A percentile compares a stretch with the other conserved stretches of the same genome.
These are phyloP conservation scores for Neurospora sp. DNA, from an alignment of 495 filamentous ascomycete species.

Conservation along the genomic window DNA sequence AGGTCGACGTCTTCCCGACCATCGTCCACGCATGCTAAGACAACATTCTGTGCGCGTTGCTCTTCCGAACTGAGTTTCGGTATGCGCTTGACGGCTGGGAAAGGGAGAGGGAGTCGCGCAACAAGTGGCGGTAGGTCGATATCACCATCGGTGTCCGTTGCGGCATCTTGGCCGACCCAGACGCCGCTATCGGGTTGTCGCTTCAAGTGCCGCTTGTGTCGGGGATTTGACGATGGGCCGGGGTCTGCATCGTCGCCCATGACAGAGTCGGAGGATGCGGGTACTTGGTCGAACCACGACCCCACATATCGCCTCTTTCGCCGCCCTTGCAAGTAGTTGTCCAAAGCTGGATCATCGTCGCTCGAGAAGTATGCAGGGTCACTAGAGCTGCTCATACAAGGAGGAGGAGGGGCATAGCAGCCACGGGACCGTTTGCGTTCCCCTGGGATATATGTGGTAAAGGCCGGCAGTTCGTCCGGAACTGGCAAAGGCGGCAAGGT, in stretches of 20 bases:
- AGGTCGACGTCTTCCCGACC: constrained; percentile 55
- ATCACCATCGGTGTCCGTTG: constrained; percentile 31
- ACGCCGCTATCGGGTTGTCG: constrained; percentile 70
- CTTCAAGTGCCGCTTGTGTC: constrained; percentile 44
- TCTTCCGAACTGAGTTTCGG: constrained; percentile 18
- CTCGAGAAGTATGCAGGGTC: constrained; percentile 71
- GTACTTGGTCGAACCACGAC: constrained; percentile 59
- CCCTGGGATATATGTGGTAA: constrained; percentile 20
- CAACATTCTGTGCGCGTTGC: constrained; percentile 18
- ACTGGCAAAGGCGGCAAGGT: constrained; percentile 30
- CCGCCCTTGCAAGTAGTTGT: constrained; percentile 50
- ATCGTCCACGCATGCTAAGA: constrained; percentile 49
- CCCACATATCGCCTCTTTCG: constrained; percentile 53
- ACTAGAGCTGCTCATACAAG: constrained; percentile 42
- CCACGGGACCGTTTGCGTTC: constrained; percentile 33
- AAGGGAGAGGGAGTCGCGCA: constrained; percentile 2
- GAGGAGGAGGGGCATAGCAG: constrained; percentile 11
- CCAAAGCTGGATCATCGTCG: constrained; percentile 63
- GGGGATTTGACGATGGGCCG: constrained; percentile 27
- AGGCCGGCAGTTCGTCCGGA: constrained; percentile 6
- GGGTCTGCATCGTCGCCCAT: constrained; percentile 19
- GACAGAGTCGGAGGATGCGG: constrained; percentile 29
- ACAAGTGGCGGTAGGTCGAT: constrained; percentile 15
- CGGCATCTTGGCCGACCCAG: constrained; percentile 61
- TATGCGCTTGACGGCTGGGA: not conserved